phyloP scores from a whole-genome alignment of 345 rosid species.

The Rubroshorea leprosula region DNA sequence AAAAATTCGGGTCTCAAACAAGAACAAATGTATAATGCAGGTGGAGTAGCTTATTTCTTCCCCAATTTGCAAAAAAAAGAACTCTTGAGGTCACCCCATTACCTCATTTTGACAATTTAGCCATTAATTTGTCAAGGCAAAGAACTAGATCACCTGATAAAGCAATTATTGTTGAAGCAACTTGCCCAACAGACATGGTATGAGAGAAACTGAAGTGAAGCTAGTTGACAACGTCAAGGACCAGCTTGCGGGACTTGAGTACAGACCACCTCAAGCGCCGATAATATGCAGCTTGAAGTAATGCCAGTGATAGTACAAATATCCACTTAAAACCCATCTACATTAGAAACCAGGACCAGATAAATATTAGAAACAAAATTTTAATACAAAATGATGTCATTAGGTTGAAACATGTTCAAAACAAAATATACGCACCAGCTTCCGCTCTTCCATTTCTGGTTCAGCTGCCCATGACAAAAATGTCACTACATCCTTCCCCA shows the following conservation, averaged over 20 bases:
- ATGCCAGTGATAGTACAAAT: conserved; percentile 79
- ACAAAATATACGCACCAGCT: conserved; percentile 47
- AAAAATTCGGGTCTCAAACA: neutral
- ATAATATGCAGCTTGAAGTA: conserved; percentile 89
- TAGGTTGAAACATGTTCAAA: neutral
- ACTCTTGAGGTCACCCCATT: neutral
- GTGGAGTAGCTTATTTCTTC: neutral
- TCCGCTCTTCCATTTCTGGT: conserved; percentile 99
- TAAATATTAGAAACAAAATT: neutral
- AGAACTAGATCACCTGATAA: neutral
- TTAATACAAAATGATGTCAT: neutral
- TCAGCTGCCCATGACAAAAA: conserved; percentile 97
- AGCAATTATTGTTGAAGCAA: neutral
- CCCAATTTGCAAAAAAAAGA: neutral
- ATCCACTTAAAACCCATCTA: conserved; percentile 99
- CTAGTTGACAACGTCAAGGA: conserved; percentile 84
- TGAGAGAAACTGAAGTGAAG: neutral
- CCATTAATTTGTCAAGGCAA: neutral
- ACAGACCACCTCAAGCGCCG: conserved; percentile 91
- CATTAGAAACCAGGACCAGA: neutral
- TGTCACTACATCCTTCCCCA: conserved; percentile 96
- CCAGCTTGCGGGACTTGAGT: conserved; percentile 79
- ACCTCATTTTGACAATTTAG: neutral
- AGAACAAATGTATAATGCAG: neutral
- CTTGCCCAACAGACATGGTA: neutral